phyloP scores from a whole-genome alignment of 106 monocot genomes.

The Gastrodia elata region DNA sequence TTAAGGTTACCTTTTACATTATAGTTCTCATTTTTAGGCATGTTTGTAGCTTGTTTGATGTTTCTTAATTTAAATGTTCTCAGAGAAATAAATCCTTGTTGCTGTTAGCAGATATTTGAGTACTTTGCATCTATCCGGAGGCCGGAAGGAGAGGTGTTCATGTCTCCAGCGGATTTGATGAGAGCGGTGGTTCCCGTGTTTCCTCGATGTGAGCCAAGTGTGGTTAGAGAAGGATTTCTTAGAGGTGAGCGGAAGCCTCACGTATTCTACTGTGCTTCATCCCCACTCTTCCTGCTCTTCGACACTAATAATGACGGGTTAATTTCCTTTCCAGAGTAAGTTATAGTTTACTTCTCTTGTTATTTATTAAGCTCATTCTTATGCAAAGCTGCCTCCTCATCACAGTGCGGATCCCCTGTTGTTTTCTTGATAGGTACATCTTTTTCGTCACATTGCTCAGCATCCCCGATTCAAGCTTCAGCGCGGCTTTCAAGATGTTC shows the following conservation, averaged over 20 bases:
- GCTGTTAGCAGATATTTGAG: constrained; percentile 62
- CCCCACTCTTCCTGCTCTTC: constrained; percentile 85
- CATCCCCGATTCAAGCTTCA: constrained; percentile 92
- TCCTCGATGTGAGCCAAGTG: constrained; percentile 81
- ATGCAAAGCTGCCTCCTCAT: background rate
- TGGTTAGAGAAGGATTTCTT: constrained; percentile 67
- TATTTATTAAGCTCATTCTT: background rate
- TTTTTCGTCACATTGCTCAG: constrained; percentile 95
- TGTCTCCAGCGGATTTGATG: constrained; percentile 90
- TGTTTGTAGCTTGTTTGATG: background rate
- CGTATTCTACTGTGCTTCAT: constrained; percentile 66
- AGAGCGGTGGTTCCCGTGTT: constrained; percentile 92
- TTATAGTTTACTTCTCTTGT: constrained; percentile 1
- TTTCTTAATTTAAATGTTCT: background rate
- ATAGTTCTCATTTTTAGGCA: background rate
- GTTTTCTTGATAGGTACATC: constrained; percentile 63
- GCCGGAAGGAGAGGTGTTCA: constrained; percentile 60
- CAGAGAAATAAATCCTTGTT: background rate
- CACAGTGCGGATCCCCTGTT: background rate
- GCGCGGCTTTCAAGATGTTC: constrained; percentile 90
- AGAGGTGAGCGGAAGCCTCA: constrained; percentile 74
- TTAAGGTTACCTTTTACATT: too few relatives aligned
- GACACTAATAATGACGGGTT: constrained; percentile 92
- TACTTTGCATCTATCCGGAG: constrained; percentile 78
- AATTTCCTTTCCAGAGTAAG: constrained; percentile 92